Percentiles rank a stretch among this genome's conserved stretches.
Evolutionary conservation across 805 yeast species (phyloP).

Genomic region (Teunomyces aglyptinius): DNA sequence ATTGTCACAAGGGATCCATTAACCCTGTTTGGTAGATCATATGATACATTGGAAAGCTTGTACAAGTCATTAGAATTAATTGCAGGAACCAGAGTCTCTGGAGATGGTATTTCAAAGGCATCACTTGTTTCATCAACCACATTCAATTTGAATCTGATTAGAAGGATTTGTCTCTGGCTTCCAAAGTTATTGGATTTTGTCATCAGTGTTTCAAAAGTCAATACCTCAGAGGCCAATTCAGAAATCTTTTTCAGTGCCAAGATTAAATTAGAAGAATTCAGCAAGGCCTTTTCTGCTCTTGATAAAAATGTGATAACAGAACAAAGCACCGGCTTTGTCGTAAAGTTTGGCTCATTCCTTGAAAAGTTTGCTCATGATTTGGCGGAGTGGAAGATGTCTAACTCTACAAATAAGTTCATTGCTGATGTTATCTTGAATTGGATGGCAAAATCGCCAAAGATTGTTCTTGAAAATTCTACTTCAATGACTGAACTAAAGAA

Average conservation of each 20-base stretch:
- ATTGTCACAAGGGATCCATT: slow-evolving; percentile 53
- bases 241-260: slow-evolving; percentile 17
- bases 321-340: slow-evolving; percentile 17
- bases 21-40: slow-evolving; percentile 22
- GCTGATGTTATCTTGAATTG: slow-evolving; percentile 49
- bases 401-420: slow-evolving; percentile 41
- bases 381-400: slow-evolving; percentile 30
- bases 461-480: slow-evolving; percentile 9
- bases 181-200: slow-evolving; percentile 40
- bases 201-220: slow-evolving; percentile 13
- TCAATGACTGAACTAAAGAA: slow-evolving; percentile 1
- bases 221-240: slow-evolving; percentile 7
- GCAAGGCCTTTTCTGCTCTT: slow-evolving; percentile 18
- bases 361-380: slow-evolving; percentile 25
- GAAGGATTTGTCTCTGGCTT: slow-evolving; percentile 23
- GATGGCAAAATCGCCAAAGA: slow-evolving; percentile 23
- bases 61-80: slow-evolving; percentile 15
- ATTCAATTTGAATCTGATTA: slow-evolving; percentile 15
- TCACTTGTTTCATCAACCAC: slow-evolving; percentile 17
- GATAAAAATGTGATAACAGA: slow-evolving; percentile 15
- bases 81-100: slow-evolving; percentile 11
- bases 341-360: slow-evolving; percentile 18
- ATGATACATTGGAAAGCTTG: slow-evolving; percentile 10
- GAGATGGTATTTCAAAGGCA: slow-evolving; percentile 13
- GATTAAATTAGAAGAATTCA: slow-evolving; percentile 13